A percentile compares a stretch with the other conserved stretches of the same genome.
Evolutionary conservation across 805 yeast genomes (phyloP).

Genomic region (Candida golubevii): DNA sequence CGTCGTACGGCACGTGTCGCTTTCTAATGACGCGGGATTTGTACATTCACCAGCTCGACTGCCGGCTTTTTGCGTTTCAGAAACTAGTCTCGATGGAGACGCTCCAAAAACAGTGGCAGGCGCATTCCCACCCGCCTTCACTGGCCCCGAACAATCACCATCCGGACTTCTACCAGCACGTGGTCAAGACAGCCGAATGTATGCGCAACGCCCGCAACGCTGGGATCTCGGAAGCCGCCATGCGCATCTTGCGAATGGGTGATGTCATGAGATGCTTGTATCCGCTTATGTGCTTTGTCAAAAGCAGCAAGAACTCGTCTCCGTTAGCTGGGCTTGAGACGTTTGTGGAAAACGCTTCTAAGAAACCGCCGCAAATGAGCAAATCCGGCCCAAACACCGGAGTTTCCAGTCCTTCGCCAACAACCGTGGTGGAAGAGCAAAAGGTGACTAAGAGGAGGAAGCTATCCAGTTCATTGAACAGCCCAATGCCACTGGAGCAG

Average conservation of each 20-base stretch:
- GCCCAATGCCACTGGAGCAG: constrained; percentile 7
- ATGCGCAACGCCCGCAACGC: constrained; percentile 47
- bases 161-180: constrained; percentile 5
- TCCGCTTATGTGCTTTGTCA: constrained; percentile 58
- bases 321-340: constrained; percentile 54
- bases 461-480: constrained; percentile 9
- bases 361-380: not conserved
- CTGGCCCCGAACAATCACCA: not conserved
- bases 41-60: constrained; percentile 69
- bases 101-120: constrained; percentile 26
- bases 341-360: constrained; percentile 22
- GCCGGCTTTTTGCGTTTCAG: constrained; percentile 35
- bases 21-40: constrained; percentile 59
- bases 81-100: constrained; percentile 22
- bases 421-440: constrained; percentile 8
- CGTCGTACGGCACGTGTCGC: constrained; percentile 56
- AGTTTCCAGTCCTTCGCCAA: constrained; percentile 11
- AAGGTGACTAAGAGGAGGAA: constrained; percentile 10
- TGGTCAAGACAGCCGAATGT: constrained; percentile 24
- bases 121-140: constrained; percentile 10
- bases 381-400: not conserved
- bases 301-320: constrained; percentile 42
- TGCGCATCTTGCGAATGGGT: constrained; percentile 69
- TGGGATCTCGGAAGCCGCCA: constrained; percentile 62
- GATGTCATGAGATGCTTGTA: constrained; percentile 73